A percentile compares a stretch with the other conserved stretches of the same genome.
phyloP scores from a whole-genome alignment of 2,329 filamentous ascomycete genomes.

The Dothidotthia symphoricarpi region DNA sequence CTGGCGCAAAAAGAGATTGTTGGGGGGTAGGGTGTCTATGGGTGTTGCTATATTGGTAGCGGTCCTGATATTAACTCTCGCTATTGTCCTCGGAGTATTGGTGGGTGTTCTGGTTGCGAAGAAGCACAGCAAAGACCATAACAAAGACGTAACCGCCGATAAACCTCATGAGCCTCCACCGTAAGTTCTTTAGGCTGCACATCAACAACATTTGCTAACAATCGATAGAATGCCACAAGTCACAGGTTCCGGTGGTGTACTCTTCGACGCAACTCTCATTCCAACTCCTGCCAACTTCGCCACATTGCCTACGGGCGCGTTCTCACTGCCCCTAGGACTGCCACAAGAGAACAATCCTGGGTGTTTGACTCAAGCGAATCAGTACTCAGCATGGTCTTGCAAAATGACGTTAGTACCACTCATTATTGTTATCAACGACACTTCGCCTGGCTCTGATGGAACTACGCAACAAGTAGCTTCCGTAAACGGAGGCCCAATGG shows the following conservation, averaged over 20 bases:
- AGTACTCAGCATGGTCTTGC: conserved; percentile 54
- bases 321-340: conserved; percentile 48
- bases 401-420: conserved; percentile 39
- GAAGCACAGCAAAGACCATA: conserved; percentile 19
- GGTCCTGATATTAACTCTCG: conserved; percentile 48
- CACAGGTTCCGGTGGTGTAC: conserved; percentile 47
- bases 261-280: conserved; percentile 53
- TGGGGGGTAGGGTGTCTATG: conserved; percentile 52
- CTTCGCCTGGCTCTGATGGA: conserved; percentile 6
- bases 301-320: conserved; percentile 53
- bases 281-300: conserved; percentile 47
- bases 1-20: conserved; percentile 47
- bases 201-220: conserved; percentile 15
- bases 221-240: conserved; percentile 42
- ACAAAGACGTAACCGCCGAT: conserved; percentile 12
- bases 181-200: conserved; percentile 20
- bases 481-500: conserved; percentile 21
- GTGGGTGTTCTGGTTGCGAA: conserved; percentile 55
- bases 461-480: conserved; percentile 19
- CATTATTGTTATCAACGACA: conserved; percentile 29
- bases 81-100: conserved; percentile 53
- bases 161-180: conserved; percentile 26
- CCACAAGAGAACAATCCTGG: conserved; percentile 50
- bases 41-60: conserved; percentile 51
- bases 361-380: conserved; percentile 49